A percentile compares a stretch with the other conserved stretches of the same genome.
Evolutionary conservation across 371 early-diverging fungal species (phyloP).

Genomic region (Mycotypha africana): DNA sequence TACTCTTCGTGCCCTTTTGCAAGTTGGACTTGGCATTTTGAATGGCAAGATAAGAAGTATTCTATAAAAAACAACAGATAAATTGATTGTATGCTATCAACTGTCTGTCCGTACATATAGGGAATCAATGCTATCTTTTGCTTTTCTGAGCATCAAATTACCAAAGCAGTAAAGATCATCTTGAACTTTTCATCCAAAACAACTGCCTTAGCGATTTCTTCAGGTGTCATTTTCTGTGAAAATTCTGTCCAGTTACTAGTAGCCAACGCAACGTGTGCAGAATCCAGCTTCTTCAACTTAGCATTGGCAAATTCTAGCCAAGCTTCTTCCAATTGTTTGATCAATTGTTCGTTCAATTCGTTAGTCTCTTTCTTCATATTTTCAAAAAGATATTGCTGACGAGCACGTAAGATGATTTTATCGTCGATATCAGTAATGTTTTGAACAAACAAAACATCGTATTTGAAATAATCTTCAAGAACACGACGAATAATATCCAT

Average conservation of each 20-base stretch:
- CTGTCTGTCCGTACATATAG: too few relatives aligned
- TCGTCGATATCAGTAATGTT: constrained; percentile 99
- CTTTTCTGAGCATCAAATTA: constrained; percentile 12
- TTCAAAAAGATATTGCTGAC: constrained; percentile 81
- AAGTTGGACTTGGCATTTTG: constrained; percentile 44
- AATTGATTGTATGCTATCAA: too few relatives aligned
- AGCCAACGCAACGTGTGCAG: constrained; percentile 23
- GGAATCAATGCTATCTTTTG: not conserved
- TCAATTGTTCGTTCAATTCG: constrained; percentile 29
- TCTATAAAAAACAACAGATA: constrained; percentile 12
- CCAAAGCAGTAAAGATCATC: constrained; percentile 65
- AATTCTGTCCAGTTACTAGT: constrained; percentile 52
- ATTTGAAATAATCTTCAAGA: constrained; percentile 94
- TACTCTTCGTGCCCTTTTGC: constrained; percentile 33
- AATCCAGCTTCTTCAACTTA: constrained; percentile 51
- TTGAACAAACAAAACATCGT: constrained; percentile 95
- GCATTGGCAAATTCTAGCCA: constrained; percentile 56
- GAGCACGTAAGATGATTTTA: constrained; percentile 95
- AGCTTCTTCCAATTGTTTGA: constrained; percentile 55
- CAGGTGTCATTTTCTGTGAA: constrained; percentile 45
- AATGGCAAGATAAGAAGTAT: constrained; percentile 44
- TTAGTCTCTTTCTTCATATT: constrained; percentile 45
- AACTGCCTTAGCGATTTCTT: constrained; percentile 42
- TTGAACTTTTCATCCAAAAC: constrained; percentile 67
- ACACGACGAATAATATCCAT: constrained; percentile 97